Percentiles rank a stretch among this genome's conserved stretches.
Evolutionary conservation across 2,329 filamentous ascomycete genomes (phyloP).

Genomic region (Aspergillus glaucus): DNA sequence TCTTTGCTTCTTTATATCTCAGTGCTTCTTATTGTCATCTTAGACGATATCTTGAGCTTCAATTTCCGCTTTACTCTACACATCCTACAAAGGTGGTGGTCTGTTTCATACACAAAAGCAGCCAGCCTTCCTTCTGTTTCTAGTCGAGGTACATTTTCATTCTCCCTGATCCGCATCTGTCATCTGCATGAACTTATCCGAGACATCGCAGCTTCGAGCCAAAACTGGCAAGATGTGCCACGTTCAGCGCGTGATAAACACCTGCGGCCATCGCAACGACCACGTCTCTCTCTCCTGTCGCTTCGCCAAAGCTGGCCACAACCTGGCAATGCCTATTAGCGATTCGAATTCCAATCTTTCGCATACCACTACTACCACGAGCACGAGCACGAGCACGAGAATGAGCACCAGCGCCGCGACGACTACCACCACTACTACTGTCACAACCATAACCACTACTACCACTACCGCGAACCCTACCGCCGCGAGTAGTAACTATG

Average conservation of each 20-base stretch:
- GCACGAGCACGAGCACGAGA: neutral
- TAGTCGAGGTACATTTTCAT: too few relatives aligned
- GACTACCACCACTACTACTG: neutral
- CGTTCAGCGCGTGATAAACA: conserved; percentile 16
- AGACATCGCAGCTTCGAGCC: too few relatives aligned
- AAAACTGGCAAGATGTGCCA: conserved; percentile 11
- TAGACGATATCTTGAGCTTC: neutral
- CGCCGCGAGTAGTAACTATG: too few relatives aligned
- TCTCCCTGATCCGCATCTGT: too few relatives aligned
- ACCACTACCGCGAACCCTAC: too few relatives aligned
- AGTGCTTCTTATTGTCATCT: too few relatives aligned
- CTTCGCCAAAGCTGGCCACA: conserved; percentile 6
- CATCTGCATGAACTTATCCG: too few relatives aligned
- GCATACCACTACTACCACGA: neutral
- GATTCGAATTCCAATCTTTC: neutral
- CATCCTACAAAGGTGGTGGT: too few relatives aligned
- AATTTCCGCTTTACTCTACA: neutral
- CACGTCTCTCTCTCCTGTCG: conserved; percentile 15
- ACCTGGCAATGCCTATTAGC: neutral
- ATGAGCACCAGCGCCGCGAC: neutral
- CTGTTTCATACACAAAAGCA: too few relatives aligned
- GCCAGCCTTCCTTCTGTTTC: too few relatives aligned
- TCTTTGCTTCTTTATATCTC: neutral
- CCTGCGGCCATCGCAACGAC: conserved; percentile 18
- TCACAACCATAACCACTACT: neutral